Evolutionary conservation across 176 grass and related monocot species (phyloP).

Genomic region (Bolboschoenus planiculmis): DNA sequence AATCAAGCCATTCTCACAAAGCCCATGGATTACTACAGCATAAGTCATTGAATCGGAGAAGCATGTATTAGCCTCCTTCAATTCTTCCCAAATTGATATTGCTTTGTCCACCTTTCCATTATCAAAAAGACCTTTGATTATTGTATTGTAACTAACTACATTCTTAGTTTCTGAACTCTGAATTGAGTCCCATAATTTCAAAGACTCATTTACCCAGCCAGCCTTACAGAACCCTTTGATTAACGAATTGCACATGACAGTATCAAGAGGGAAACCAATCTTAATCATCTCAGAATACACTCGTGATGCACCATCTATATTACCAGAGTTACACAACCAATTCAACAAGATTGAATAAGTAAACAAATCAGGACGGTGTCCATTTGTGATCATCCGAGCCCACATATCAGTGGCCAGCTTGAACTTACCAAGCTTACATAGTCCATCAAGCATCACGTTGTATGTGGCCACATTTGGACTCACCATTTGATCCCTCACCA

Average conservation of each 20-base stretch:
- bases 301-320: slow-evolving; percentile 48
- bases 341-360: slow-evolving; percentile 74
- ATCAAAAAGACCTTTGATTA: slow-evolving; percentile 62
- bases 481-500: slow-evolving; percentile 39
- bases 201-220: slow-evolving; percentile 35
- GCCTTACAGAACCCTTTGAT: slow-evolving; percentile 60
- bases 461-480: slow-evolving; percentile 59
- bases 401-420: slow-evolving; percentile 56
- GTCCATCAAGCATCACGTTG: slow-evolving; percentile 77
- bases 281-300: slow-evolving; percentile 74
- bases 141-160: slow-evolving; percentile 63
- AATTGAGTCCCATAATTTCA: slow-evolving; percentile 55
- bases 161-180: slow-evolving; percentile 31
- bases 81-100: slow-evolving; percentile 33
- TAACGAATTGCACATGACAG: slow-evolving; percentile 52
- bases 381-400: slow-evolving; percentile 70
- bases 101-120: slow-evolving; percentile 51
- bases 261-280: slow-evolving; percentile 57
- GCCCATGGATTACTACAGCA: slow-evolving; percentile 72
- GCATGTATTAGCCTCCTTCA: slow-evolving; percentile 43
- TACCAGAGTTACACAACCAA: slow-evolving; percentile 53
- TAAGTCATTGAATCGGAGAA: slow-evolving; percentile 59
- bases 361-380: slow-evolving; percentile 43
- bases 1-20: slow-evolving; percentile 69
- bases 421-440: slow-evolving; percentile 66